Percentiles rank a stretch among this genome's conserved stretches.
Evolutionary conservation across 768 basidiomycete species (phyloP).

Genomic region (Cyclocybe aegerita): DNA sequence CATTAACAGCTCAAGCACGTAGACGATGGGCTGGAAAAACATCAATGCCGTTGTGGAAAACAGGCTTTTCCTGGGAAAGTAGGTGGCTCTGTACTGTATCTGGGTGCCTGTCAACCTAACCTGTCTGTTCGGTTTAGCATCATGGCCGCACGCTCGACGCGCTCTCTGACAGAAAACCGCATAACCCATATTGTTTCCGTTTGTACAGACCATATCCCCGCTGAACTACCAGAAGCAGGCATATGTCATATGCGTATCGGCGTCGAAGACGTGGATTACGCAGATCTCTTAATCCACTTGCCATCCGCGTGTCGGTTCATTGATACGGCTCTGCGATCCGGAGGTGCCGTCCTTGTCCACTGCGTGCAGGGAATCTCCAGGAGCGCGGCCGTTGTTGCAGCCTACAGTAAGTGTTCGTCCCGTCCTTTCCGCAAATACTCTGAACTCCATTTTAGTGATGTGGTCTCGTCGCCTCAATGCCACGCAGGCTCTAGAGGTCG

Average conservation of each 20-base stretch:
- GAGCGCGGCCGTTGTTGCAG: constrained; percentile 70
- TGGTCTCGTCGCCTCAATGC: constrained; percentile 53
- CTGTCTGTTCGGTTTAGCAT: constrained; percentile 42
- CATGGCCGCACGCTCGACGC: constrained; percentile 67
- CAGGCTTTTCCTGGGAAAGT: constrained; percentile 76
- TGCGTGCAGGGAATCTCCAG: constrained; percentile 67
- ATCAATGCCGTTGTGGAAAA: constrained; percentile 65
- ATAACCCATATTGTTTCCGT: constrained; percentile 83
- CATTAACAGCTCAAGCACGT: constrained; percentile 11
- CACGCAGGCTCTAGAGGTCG: constrained; percentile 57
- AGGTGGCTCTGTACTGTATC: constrained; percentile 31
- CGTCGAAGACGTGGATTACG: constrained; percentile 69
- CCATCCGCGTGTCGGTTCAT: constrained; percentile 70
- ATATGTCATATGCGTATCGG: constrained; percentile 69
- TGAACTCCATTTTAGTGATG: constrained; percentile 54
- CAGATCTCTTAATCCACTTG: constrained; percentile 64
- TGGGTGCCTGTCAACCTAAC: constrained; percentile 17
- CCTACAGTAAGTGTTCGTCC: constrained; percentile 57
- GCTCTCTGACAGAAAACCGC: constrained; percentile 68
- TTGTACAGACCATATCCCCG: constrained; percentile 69
- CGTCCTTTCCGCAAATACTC: not conserved
- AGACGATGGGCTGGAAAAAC: constrained; percentile 61
- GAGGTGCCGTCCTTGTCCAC: constrained; percentile 65
- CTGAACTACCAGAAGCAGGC: constrained; percentile 69
- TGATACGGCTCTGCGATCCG: constrained; percentile 54